Evolutionary conservation across 139 green algal species (phyloP), one percentile per base, ranked within the genome.

Genomic region (Coelastrella sp.): DNA sequence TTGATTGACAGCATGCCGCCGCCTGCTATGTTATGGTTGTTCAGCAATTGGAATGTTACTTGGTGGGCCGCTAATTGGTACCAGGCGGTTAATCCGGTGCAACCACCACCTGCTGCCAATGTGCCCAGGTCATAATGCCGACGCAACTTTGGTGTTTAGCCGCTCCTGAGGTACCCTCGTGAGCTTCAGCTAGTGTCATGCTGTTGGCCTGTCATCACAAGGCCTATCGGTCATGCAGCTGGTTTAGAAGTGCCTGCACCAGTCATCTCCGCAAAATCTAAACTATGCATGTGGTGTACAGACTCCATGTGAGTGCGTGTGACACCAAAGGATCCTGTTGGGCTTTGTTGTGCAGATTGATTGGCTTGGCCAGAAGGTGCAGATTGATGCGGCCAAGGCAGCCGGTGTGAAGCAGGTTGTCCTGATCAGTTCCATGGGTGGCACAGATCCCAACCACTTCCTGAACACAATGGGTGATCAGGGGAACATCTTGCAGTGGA

Each of bases 401-500:
- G 94, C 94, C 5, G 97, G 96, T 66, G 89, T 96, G 5, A 90
- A 93, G 85, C 91, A 96, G 58, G 88, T 91, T 4, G 92, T 98
- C 5, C 61, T 98, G 1, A 89, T 98, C 4, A 87, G 90, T 59
- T 92, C 56, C 90, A 98, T 98, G 97, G 97, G 95, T 20, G 94
- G 94, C 83, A 97, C 95, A 3, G 85, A 97, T 17, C 71, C 77
- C 0, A 75, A 90, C 60, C 93, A 97, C 92, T 91, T 89, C n/a
- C 90, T 97, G 20, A 97, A 97, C 93, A 95, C 90, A 22, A 82
- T 94, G 65, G 92, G 95, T 64, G 87, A 93, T 86, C 79, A 94
- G 61, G 92, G 96, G 47, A 96, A 98, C 92, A 98, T 98, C 89
- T 92, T 98, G 77, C 90, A 97, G 80, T 97, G 96, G 96, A 98